These are phyloP conservation scores for Xylariaceae sp. DNA, from an alignment of 2,329 filamentous ascomycete genomes.

Conservation along the genomic window DNA sequence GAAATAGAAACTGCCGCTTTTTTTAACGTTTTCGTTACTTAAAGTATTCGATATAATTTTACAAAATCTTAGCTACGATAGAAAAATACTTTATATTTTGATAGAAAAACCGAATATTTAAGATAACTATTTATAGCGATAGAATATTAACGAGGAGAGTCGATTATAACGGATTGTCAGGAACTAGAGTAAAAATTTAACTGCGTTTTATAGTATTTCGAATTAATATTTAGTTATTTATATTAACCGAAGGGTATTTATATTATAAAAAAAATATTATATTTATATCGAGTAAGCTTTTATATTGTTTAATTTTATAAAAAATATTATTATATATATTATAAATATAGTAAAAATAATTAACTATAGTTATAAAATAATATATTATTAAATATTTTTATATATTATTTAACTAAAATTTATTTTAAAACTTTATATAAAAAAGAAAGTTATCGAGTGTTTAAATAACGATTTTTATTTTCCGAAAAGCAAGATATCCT, in stretches of 20 bases:
- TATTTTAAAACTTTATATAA: background rate
- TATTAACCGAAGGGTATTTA: background rate
- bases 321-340: background rate
- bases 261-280: background rate
- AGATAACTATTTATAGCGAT: background rate
- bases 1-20: background rate
- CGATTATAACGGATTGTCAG: background rate
- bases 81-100: background rate
- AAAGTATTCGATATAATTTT: background rate
- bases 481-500: background rate
- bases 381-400: background rate
- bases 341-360: background rate
- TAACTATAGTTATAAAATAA: background rate
- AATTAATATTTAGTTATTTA: background rate
- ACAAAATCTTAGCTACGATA: background rate
- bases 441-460: background rate
- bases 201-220: background rate
- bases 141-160: background rate
- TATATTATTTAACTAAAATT: background rate
- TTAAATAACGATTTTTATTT: background rate
- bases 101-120: background rate
- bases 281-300: background rate
- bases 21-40: background rate
- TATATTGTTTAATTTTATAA: background rate
- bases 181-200: background rate